A percentile compares a stretch with the other conserved stretches of the same genome.
phyloP scores from a whole-genome alignment of 257 asterid genomes.

The Leptodermis oblonga region DNA sequence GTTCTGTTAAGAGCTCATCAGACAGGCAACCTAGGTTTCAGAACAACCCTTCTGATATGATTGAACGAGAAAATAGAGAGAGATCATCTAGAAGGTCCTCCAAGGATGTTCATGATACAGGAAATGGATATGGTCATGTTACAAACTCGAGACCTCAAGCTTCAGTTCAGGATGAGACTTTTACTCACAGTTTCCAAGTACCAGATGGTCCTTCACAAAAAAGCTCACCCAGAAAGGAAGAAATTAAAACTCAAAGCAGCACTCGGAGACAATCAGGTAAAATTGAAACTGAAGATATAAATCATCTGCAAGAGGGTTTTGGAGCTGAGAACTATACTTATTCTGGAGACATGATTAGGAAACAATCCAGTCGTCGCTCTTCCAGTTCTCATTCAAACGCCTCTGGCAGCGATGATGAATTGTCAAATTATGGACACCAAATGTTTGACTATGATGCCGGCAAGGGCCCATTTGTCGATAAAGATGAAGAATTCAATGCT shows the following conservation, averaged over 20 bases:
- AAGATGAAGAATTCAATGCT: slow-evolving; percentile 23
- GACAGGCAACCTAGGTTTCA: slow-evolving; percentile 27
- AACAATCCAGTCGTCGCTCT: slow-evolving; percentile 36
- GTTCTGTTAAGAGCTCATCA: slow-evolving; percentile 26
- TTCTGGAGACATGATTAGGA: slow-evolving; percentile 29
- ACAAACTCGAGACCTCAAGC: slow-evolving; percentile 33
- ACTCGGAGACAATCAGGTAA: slow-evolving; percentile 22
- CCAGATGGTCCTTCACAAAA: slow-evolving; percentile 30
- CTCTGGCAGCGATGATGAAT: slow-evolving; percentile 39
- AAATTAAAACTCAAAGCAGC: slow-evolving; percentile 10
- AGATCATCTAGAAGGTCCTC: slow-evolving; percentile 24
- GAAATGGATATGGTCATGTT: slow-evolving; percentile 28
- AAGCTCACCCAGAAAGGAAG: slow-evolving; percentile 31
- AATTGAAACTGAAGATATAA: slow-evolving; percentile 34
- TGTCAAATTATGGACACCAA: slow-evolving; percentile 36
- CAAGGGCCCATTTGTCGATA: slow-evolving; percentile 27
- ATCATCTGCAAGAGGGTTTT: slow-evolving; percentile 25
- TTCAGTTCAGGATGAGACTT: slow-evolving; percentile 31
- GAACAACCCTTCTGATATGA: slow-evolving; percentile 24
- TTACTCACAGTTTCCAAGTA: slow-evolving; percentile 26
- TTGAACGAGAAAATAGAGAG: slow-evolving; percentile 24
- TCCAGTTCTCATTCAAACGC: slow-evolving; percentile 40
- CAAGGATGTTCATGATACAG: slow-evolving; percentile 26
- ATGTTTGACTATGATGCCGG: slow-evolving; percentile 32
- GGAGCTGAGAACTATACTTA: slow-evolving; percentile 27